Base-by-base conservation (phyloP, 306 rosid species). In the Cucumis cinereus region DNA sequence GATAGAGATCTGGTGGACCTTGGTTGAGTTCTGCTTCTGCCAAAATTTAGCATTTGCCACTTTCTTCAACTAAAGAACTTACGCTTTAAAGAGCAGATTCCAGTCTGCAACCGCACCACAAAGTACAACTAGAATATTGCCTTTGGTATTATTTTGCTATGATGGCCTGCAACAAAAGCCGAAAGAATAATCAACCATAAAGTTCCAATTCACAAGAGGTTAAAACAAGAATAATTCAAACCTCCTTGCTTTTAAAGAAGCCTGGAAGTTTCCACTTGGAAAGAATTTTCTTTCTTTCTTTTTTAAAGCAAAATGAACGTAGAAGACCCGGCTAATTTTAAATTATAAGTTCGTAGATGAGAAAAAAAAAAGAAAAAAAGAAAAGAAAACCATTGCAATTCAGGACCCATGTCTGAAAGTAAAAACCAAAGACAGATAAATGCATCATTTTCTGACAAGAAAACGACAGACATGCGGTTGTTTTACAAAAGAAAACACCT, bases 1-100 rank as follows among this genome's bases (percentile, higher is more conserved):
- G 98, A 76, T 88, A 88, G 56, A 77, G 99, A 50, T 84, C 97
- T 85, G 70, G 74, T 66, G 49, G 86, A 72, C 90, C 99, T 88
- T 41, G 87, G 80, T 80, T 90, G 98, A 79, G 33, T 81, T 84
- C 97, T 89, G 62, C 75, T 6, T 89, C 96, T 90, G 69, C 81
- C 85, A 80, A 88, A 81, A 82, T 85, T 87, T 78, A 85, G 91
- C 99, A 95, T 92, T 85, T 77, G 85, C 78, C 78, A 82, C 49
- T 57, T 71, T 78, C 77, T 52, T 24, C 77, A 28, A 50, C 20
- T 41, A 24, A 22, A 70, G 30, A 74, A 53, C 79, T 77, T 57
- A 58, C 10, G 54, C 36, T 20, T 19, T 5, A 53, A 73, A 82
- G 80, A 28, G 26, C 71, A 80, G 50, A 71, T 78, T 47, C 73